Base-by-base conservation (phyloP, 2,329 filamentous ascomycete genomes). In the Raffaelea deltoideospora region DNA sequence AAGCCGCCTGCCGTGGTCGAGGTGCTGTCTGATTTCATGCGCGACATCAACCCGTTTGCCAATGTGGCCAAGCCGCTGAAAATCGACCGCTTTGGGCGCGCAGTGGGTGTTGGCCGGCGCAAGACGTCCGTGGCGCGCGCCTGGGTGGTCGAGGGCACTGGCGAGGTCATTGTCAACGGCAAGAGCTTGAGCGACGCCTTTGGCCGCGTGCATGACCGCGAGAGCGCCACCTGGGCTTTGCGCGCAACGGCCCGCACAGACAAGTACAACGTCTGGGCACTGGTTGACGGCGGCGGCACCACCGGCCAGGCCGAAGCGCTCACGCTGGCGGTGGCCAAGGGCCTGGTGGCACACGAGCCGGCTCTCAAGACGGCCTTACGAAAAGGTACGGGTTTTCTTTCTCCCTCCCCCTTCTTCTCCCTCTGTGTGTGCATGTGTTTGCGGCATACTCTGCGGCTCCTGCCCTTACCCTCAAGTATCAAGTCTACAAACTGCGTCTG, bases 231-330 rank as follows among this genome's bases (percentile, higher is more conserved):
- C 4, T 98, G 88, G 88, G 76, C 88, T 8, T 60, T 98, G 51
- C 85, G 87, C 50, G 70, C 76, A 34, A 92, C 86, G 19, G 67
- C 80, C 31, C 69, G 90, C 44, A 60, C 93, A 45, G 86, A 94
- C 65, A 96, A 95, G 59, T 98, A 98, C 66, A 98, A 98, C 52
- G 75, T 95, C 4, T 98, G 85, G 78, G 87, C 79, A 37, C 60
- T 82, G 34, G 83, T 86, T 3, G 68, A 72, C 41, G 90, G 90
- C 38, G 90, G 90, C 46, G 90, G 90, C 48, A 80, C 82, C 33
- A 98, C 90, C 34, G 90, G 90, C 3, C 92, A 98, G 60, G 88
- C 90, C 8, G 90, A 98, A 60, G 87, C 90, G 24, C 72, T 96
- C 50, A 92, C 88, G 30, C 60, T 98, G 59, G 90, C 84, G 17